These are phyloP conservation scores for Climacium dendroides DNA, from an alignment of 225 moss, liverwort and hornwort genomes.

Conservation along the genomic window DNA sequence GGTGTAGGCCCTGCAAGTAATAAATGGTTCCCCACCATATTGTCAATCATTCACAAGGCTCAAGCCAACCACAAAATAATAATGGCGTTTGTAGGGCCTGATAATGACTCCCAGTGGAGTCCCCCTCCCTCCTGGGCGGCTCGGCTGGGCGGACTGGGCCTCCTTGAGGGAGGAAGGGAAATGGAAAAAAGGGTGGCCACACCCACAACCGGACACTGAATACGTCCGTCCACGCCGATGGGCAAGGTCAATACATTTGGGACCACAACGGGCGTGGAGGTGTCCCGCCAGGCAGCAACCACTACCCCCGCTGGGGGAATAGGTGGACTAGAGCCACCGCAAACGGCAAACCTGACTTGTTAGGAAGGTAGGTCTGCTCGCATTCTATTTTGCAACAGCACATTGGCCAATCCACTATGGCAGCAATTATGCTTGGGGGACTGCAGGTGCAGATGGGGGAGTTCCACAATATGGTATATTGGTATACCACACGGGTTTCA, in stretches of 20 bases:
- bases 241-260: not conserved
- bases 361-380: not conserved
- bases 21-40: not conserved
- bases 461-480: not conserved
- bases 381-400: not conserved
- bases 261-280: not conserved
- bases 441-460: too few relatives aligned
- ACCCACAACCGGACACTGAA: not conserved
- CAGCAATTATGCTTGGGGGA: too few relatives aligned
- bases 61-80: not conserved
- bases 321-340: not conserved
- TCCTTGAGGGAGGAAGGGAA: not conserved
- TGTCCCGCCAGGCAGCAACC: not conserved
- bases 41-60: slow-evolving; percentile 16
- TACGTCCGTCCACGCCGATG: not conserved
- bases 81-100: not conserved
- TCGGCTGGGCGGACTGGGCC: not conserved
- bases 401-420: not conserved
- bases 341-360: not conserved
- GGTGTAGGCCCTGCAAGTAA: not conserved
- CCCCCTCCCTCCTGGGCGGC: not conserved
- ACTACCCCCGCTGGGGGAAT: not conserved
- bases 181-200: too few relatives aligned
- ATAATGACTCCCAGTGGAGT: not conserved
- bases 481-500: not conserved